These are phyloP conservation scores for Albatrellus sp. DNA, from an alignment of 1,284 basidiomycete genomes.

Conservation along the genomic window DNA sequence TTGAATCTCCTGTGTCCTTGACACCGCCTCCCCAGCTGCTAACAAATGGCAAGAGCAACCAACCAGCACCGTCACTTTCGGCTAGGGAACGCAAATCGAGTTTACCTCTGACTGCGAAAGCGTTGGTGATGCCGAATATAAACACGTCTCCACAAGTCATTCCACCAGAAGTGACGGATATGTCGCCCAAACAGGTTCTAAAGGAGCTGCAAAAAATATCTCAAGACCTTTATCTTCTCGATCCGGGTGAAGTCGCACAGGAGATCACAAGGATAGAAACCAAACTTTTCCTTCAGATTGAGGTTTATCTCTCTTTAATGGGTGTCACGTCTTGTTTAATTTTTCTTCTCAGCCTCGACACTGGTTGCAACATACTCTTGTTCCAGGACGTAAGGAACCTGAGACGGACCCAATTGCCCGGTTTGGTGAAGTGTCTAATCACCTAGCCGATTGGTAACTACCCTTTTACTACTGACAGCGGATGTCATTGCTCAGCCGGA, in stretches of 20 bases:
- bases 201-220: constrained; percentile 48
- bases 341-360: constrained; percentile 48
- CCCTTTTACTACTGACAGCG: neutral
- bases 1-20: neutral
- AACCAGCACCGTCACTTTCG: constrained; percentile 4
- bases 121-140: constrained; percentile 15
- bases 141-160: constrained; percentile 4
- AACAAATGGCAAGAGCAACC: constrained; percentile 2
- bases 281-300: constrained; percentile 52
- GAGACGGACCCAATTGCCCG: constrained; percentile 51
- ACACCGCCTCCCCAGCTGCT: neutral
- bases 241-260: constrained; percentile 56
- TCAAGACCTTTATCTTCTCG: constrained; percentile 37
- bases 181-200: constrained; percentile 39
- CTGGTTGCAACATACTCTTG: constrained; percentile 66
- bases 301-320: constrained; percentile 29
- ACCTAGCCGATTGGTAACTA: constrained; percentile 58
- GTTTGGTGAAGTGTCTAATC: constrained; percentile 63
- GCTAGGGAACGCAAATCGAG: constrained; percentile 52
- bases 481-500: neutral
- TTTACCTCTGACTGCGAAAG: constrained; percentile 37
- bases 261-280: constrained; percentile 65
- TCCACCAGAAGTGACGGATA: constrained; percentile 3
- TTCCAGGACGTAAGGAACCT: constrained; percentile 50
- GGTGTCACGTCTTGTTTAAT: constrained; percentile 3